These are phyloP conservation scores for Isatis lusitanica DNA, from an alignment of 441 rosid genomes.

Conservation along the genomic window DNA sequence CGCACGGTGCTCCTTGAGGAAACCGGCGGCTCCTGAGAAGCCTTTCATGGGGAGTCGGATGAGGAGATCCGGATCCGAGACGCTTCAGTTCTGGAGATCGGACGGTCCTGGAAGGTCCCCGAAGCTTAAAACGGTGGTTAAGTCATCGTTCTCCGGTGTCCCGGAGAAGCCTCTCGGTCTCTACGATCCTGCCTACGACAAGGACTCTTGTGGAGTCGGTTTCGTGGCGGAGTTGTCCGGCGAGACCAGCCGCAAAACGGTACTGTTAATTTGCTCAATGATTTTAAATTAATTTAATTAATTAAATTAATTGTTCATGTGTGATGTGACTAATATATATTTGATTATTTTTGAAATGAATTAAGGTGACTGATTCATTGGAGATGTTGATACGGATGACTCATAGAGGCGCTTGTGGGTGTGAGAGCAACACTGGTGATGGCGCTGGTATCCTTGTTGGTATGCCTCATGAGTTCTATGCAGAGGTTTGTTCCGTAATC, in stretches of 20 bases:
- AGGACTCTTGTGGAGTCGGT: constrained; percentile 99
- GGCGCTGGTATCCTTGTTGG: constrained; percentile 99
- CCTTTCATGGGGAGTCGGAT: constrained; percentile 57
- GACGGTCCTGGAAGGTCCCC: constrained; percentile 82
- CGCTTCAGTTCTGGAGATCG: constrained; percentile 68
- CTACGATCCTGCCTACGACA: constrained; percentile 89
- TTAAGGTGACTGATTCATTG: constrained; percentile 84
- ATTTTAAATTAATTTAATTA: background rate
- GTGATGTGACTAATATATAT: background rate
- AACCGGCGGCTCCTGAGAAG: background rate
- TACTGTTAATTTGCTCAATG: constrained; percentile 16
- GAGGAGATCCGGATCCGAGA: constrained; percentile 51
- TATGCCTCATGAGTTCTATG: constrained; percentile 80
- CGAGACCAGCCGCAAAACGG: constrained; percentile 88
- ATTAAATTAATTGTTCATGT: background rate
- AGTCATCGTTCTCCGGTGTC: constrained; percentile 75
- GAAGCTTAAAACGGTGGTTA: constrained; percentile 67
- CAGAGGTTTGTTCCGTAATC: constrained; percentile 47
- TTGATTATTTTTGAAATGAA: background rate
- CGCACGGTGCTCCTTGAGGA: constrained; percentile 27
- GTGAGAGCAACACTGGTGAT: constrained; percentile 96
- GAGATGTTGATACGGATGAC: constrained; percentile 97
- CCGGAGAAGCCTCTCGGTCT: constrained; percentile 99
- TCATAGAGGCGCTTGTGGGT: constrained; percentile 99
- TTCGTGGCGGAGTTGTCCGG: constrained; percentile 97